Conservation (phyloP, 108 stramenopile genomes). For the Aurantiochytrium sp. region DNA sequence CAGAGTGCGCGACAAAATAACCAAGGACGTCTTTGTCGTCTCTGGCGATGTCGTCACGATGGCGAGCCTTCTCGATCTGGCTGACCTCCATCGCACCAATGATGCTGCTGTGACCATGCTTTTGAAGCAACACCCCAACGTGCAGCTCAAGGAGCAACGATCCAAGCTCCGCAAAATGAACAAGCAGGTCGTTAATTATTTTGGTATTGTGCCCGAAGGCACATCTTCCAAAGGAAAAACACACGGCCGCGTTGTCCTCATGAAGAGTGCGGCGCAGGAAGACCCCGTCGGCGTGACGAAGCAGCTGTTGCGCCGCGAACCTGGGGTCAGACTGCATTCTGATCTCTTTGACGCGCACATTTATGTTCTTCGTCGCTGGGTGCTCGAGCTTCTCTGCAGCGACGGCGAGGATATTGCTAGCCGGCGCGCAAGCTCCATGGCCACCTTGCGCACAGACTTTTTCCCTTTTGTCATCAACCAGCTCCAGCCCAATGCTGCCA, state of each 20-base stretch:
- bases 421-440: not conserved
- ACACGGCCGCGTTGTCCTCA: not conserved
- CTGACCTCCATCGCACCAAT: not conserved
- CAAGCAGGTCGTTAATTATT: not conserved
- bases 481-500: not conserved
- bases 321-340: not conserved
- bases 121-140: not conserved
- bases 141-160: not conserved
- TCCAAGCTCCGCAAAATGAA: not conserved
- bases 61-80: not conserved
- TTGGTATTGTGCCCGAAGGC: not conserved
- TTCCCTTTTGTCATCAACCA: not conserved
- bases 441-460: not conserved
- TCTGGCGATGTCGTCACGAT: not conserved
- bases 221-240: not conserved
- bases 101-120: conserved; percentile 4
- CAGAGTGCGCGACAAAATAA: not conserved
- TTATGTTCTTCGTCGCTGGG: not conserved
- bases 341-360: not conserved
- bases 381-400: conserved; percentile 8
- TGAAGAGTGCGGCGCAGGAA: not conserved
- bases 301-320: not conserved
- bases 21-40: not conserved
- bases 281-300: not conserved
- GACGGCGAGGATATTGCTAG: not conserved